These are phyloP conservation scores for Ilex asprella DNA, from an alignment of 257 asterid genomes.

Conservation along the genomic window DNA sequence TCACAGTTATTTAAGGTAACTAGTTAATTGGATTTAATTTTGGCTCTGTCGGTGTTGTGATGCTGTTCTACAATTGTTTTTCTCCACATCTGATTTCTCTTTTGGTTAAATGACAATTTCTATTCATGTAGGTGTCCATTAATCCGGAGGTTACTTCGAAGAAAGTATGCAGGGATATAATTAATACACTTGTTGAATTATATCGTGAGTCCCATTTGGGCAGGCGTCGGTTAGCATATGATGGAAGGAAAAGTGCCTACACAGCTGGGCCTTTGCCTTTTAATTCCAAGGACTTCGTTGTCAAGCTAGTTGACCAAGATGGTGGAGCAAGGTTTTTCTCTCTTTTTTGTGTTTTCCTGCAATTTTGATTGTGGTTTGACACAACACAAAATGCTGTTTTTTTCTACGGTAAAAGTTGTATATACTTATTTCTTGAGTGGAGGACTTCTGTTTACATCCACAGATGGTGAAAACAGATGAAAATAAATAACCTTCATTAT, in stretches of 20 bases:
- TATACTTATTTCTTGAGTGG: too few relatives aligned
- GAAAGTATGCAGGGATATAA: constrained; percentile 39
- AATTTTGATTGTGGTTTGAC: neutral
- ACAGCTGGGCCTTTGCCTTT: constrained; percentile 70
- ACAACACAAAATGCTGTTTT: neutral
- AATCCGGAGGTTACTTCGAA: constrained; percentile 61
- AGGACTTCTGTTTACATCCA: neutral
- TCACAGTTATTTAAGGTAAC: neutral
- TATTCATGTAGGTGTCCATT: constrained; percentile 42
- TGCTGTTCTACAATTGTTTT: neutral
- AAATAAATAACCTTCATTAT: neutral
- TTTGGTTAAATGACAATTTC: neutral
- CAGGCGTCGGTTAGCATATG: constrained; percentile 42
- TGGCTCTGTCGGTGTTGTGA: neutral
- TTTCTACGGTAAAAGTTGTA: too few relatives aligned
- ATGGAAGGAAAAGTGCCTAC: constrained; percentile 67
- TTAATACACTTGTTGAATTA: constrained; percentile 21
- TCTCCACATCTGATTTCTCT: neutral
- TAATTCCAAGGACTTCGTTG: constrained; percentile 46
- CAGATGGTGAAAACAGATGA: neutral
- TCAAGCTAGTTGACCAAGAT: constrained; percentile 31
- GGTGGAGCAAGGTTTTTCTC: constrained; percentile 26
- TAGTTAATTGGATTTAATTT: neutral
- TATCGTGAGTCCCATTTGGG: constrained; percentile 40
- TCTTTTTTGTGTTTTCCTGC: neutral